phyloP scores from a whole-genome alignment of 768 basidiomycete genomes.

The Suillus americanus region DNA sequence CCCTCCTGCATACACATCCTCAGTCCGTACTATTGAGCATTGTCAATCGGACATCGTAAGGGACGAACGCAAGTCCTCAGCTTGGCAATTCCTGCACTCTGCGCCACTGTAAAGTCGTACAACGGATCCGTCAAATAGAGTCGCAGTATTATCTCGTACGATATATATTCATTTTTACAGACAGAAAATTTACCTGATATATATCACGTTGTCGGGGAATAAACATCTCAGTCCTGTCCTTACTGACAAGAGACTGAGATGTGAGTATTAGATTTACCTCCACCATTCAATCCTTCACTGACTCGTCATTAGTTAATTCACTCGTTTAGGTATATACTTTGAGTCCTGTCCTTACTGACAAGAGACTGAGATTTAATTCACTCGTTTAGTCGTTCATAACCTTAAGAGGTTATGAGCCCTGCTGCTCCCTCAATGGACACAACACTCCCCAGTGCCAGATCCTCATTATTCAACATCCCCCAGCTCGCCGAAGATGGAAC shows the following conservation, averaged over 20 bases:
- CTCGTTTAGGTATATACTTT: not conserved
- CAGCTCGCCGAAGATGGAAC: no score
- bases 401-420: no score
- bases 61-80: slow-evolving; percentile 1
- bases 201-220: not conserved
- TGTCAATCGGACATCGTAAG: slow-evolving; percentile 18
- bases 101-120: no score
- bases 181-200: not conserved
- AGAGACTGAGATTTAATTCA: not conserved
- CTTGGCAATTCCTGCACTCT: no score
- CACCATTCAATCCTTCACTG: not conserved
- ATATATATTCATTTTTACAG: not conserved
- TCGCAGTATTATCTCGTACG: no score
- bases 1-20: no score
- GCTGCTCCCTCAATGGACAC: no score
- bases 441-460: no score
- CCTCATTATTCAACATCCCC: no score
- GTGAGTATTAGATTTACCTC: not conserved
- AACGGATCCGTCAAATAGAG: no score
- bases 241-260: not conserved
- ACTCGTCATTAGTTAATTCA: not conserved
- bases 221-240: not conserved
- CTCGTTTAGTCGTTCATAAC: no score
- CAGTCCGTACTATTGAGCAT: slow-evolving; percentile 9
- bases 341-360: not conserved